A percentile compares a stretch with the other conserved stretches of the same genome.
Conservation (phyloP, 495 filamentous ascomycete species). For the Penicillium cinerascens region DNA sequence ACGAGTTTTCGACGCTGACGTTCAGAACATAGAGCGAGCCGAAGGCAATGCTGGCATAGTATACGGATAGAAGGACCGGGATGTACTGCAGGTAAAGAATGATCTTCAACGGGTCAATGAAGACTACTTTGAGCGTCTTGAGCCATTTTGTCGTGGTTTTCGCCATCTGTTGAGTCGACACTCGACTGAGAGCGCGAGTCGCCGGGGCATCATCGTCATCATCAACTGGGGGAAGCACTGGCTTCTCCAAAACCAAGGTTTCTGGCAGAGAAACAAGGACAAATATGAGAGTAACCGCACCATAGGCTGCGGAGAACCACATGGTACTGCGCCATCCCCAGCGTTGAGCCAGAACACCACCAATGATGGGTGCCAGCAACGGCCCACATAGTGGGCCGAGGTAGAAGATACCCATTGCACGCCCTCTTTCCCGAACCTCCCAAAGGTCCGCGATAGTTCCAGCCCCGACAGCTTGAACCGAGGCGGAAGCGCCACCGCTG, state of each 20-base stretch:
- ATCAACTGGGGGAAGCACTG: slow-evolving; percentile 8
- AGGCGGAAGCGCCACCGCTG: slow-evolving; percentile 78
- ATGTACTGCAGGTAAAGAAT: slow-evolving; percentile 77
- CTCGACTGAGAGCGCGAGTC: slow-evolving; percentile 47
- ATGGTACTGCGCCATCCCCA: slow-evolving; percentile 82
- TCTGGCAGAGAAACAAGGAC: slow-evolving; percentile 70
- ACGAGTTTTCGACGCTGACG: slow-evolving; percentile 75
- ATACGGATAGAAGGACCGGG: slow-evolving; percentile 75
- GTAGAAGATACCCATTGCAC: slow-evolving; percentile 92
- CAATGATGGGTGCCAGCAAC: slow-evolving; percentile 80
- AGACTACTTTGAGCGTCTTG: slow-evolving; percentile 55
- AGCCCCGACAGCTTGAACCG: slow-evolving; percentile 88
- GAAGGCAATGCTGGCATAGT: slow-evolving; percentile 79
- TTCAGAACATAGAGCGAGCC: slow-evolving; percentile 82
- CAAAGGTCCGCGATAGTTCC: slow-evolving; percentile 92
- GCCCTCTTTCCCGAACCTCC: slow-evolving; percentile 74
- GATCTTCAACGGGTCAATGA: slow-evolving; percentile 78
- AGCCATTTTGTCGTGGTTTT: slow-evolving; percentile 50
- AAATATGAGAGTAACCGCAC: slow-evolving; percentile 58
- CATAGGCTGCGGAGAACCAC: slow-evolving; percentile 83
- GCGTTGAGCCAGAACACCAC: slow-evolving; percentile 65
- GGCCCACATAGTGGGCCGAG: slow-evolving; percentile 87
- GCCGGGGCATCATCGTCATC: slow-evolving; percentile 19
- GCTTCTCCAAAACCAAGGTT: slow-evolving; percentile 45
- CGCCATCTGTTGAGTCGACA: slow-evolving; percentile 62